Evolutionary conservation across 2,329 filamentous ascomycete species (phyloP), one percentile per base, ranked within the genome.

Genomic region (Talaromyces islandicus): DNA sequence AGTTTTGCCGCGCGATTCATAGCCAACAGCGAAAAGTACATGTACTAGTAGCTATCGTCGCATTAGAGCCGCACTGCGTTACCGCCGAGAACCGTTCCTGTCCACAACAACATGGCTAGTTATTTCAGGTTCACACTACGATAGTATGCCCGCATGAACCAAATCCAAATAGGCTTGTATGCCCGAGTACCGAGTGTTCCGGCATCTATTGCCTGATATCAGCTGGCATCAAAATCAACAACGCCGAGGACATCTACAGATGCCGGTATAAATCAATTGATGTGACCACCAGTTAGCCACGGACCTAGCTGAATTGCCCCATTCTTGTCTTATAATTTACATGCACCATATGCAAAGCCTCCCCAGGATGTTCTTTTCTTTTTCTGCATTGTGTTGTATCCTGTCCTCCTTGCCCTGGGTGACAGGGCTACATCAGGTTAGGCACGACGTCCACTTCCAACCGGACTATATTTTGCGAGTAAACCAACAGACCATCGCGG

Each of bases 401-500:
- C 58, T 27, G 52, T 32, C 14, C 50, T 17, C 35, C 27, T 38
- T 56, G 56, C 38, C 56, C 4, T 51, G 24, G 41, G 29, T 19
- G 4, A n/a, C 32, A 4, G 56, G 54, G n/a, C 12, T 61, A 11
- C 38, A 17, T 27, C 60, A 59, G 21, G 25, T 56, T 21, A 48
- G 30, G 4, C 56, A 61, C 29, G 57, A 61, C 41, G 46, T 14
- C 27, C 38, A 30, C 25, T 61, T 61, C n/a, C 43, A 59, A 25
- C 56, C 60, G 12, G 56, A 56, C 21, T 59, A 59, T 29, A 21
- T 56, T 24, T 29, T 61, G 9, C 46, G 57, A 53, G 54, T 61
- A 14, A 35, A 38, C 4, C 6, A 24, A 5, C 29, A 59, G 19
- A 53, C 46, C 4, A 52, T 52, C 3, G 29, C 56, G 3, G 38